These are phyloP conservation scores for Eutypa lata DNA, from an alignment of 2,329 filamentous ascomycete genomes.

Conservation along the genomic window DNA sequence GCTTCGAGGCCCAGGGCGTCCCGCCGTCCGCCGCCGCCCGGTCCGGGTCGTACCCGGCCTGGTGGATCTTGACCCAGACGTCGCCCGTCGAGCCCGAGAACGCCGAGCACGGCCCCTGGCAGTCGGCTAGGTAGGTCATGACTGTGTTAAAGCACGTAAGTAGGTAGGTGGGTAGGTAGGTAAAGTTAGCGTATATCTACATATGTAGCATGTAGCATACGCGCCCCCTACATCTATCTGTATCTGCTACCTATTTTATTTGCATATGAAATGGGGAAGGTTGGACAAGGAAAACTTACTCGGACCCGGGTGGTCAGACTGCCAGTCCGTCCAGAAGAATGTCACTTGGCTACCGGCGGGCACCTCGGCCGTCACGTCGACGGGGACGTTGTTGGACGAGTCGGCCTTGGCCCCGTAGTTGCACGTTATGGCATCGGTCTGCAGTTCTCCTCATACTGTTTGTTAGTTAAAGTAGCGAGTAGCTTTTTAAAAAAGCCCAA, in stretches of 20 bases:
- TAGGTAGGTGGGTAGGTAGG: neutral
- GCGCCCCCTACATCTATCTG: too few relatives aligned
- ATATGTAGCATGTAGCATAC: too few relatives aligned
- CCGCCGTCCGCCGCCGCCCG: neutral
- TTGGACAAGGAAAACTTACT: neutral
- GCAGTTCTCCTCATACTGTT: too few relatives aligned
- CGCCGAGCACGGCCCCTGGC: neutral
- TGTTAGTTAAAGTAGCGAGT: too few relatives aligned
- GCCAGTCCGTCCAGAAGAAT: constrained; percentile 5
- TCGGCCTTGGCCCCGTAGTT: constrained; percentile 14
- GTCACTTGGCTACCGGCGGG: constrained; percentile 1
- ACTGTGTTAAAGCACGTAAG: neutral
- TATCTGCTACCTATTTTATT: too few relatives aligned
- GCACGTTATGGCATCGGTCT: constrained; percentile 25
- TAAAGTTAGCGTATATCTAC: too few relatives aligned
- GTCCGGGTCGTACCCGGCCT: constrained; percentile 2
- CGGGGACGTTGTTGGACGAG: constrained; percentile 7
- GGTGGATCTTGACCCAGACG: constrained; percentile 9
- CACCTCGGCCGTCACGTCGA: constrained; percentile 2
- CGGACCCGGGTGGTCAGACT: constrained; percentile 2
- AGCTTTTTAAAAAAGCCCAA: too few relatives aligned
- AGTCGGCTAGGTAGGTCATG: constrained; percentile 4
- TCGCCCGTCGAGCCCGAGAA: constrained; percentile 18
- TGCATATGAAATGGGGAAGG: too few relatives aligned
- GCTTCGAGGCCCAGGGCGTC: constrained; percentile 3